phyloP scores from a whole-genome alignment of 331 rosid genomes.

The Erythrophleum ivorense region DNA sequence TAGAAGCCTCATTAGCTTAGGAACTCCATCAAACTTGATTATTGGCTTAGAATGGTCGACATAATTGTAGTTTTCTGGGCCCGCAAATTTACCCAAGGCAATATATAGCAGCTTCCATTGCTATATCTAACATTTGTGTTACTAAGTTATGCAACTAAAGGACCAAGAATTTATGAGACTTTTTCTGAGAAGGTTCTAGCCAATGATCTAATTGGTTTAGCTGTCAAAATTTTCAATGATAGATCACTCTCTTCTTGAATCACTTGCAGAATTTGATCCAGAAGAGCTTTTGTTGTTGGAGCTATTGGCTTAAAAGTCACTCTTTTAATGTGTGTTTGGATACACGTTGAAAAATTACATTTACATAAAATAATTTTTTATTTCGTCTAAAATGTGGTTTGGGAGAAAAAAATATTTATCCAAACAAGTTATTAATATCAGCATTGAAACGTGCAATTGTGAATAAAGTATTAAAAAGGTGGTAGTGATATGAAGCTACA shows the following conservation, averaged over 20 bases:
- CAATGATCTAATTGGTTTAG: slow-evolving; percentile 55
- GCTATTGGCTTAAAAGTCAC: slow-evolving; percentile 50
- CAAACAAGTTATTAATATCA: too few species aligned
- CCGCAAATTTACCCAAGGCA: slow-evolving; percentile 55
- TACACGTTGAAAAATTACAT: too few species aligned
- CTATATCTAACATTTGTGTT: slow-evolving; percentile 44
- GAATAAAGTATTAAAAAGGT: too few species aligned
- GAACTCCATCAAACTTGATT: slow-evolving; percentile 55
- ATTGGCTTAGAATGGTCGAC: slow-evolving; percentile 55
- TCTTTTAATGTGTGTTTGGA: too few species aligned
- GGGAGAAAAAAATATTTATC: too few species aligned
- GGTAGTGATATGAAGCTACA: too few species aligned
- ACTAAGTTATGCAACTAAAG: slow-evolving; percentile 55
- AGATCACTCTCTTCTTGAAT: slow-evolving; percentile 37
- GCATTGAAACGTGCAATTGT: too few species aligned
- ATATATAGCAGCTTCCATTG: slow-evolving; percentile 41
- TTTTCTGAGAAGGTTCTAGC: slow-evolving; percentile 57
- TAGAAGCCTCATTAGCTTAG: slow-evolving; percentile 44
- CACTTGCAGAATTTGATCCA: slow-evolving; percentile 57
- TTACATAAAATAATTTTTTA: too few species aligned
- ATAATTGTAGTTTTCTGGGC: slow-evolving; percentile 49
- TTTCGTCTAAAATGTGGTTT: too few species aligned
- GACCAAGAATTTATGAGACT: slow-evolving; percentile 51
- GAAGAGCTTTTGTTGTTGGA: slow-evolving; percentile 43
- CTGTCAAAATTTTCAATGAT: slow-evolving; percentile 47